Base-by-base conservation (phyloP, 257 asterid species). In the Lithospermum erythrorhizon region DNA sequence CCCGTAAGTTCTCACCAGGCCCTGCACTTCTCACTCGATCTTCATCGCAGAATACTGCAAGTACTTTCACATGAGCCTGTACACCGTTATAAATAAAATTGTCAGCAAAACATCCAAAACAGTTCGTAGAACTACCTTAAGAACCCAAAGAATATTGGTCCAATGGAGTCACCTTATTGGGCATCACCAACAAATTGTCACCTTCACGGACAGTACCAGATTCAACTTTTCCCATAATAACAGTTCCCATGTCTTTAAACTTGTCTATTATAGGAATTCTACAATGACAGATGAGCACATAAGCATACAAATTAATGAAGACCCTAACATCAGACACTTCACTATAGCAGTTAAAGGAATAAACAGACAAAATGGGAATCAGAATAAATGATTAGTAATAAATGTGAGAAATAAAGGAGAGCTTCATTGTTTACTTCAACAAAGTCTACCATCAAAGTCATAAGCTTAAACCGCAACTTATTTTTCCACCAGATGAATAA, bases 1-100 rank as follows among this genome's bases (percentile, higher is more conserved):
- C 94, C 66, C 98, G 87, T 80, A 93, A 70, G 72, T 93, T 93
- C 76, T 93, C 97, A 75, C 97, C 96, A 57, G 97, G 98, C 68
- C 88, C 95, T 11, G 91, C 96, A 6, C 65, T 65, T 62, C 76
- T 75, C 47, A 86, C 98, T 79, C 30, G 79, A 62, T 84, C 85
- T 63, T 93, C 98, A 69, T 93, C 98, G 30, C 72, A 57, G 73
- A 70, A 86, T 56, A 93, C 64, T 58, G 89, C 94, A 62, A 82
- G 69, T 69, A 86, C 95, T 80, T 86, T 93, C 60, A 89, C 96
- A 17, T 69, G 85, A 57, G 72, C 86, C 98, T 93, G 88, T 55
- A 68, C 18, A 52, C 32, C 53, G 64, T 59, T 41, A 21, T 18
- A 21, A 32, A 17, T 55, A 21, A 29, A 13, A 53, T 24, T 47